These are phyloP conservation scores for Apostasia ramifera DNA, from an alignment of 106 monocot genomes.

Conservation along the genomic window DNA sequence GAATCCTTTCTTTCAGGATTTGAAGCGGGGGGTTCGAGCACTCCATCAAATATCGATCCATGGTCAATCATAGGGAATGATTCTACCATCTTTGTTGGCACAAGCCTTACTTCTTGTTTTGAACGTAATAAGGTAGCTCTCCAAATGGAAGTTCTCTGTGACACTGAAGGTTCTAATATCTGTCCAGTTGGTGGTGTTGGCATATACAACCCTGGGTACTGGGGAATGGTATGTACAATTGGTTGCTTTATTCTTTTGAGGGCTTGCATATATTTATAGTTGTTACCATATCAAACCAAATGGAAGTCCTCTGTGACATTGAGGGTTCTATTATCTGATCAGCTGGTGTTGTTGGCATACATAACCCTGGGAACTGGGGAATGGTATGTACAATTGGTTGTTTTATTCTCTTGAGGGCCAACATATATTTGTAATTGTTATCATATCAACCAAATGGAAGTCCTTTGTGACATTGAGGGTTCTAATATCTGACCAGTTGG, in stretches of 20 bases:
- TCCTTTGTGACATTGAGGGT: constrained; percentile 38
- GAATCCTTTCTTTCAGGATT: constrained; percentile 47
- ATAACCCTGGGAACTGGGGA: constrained; percentile 97
- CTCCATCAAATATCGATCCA: constrained; percentile 87
- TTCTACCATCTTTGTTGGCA: constrained; percentile 45
- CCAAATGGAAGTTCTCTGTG: constrained; percentile 81
- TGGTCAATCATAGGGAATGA: constrained; percentile 83
- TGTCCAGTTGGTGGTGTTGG: constrained; percentile 87
- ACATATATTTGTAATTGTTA: too few species aligned
- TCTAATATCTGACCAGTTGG: constrained; percentile 54
- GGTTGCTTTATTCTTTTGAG: background rate
- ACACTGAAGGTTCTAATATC: constrained; percentile 23
- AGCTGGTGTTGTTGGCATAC: constrained; percentile 71
- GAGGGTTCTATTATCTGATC: constrained; percentile 55
- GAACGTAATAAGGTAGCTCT: constrained; percentile 71
- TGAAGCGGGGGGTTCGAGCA: constrained; percentile 85
- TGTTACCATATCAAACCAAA: background rate
- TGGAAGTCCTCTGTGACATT: constrained; percentile 72
- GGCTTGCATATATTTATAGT: too few species aligned
- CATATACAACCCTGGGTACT: constrained; percentile 90
- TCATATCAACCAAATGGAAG: too few species aligned
- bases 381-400: constrained; percentile 46
- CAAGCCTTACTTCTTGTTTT: constrained; percentile 72
- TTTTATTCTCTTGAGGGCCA: too few species aligned
- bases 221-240: constrained; percentile 81